Base-by-base conservation (phyloP, 2,329 filamentous ascomycete genomes). In the Aspergillus vadensis region DNA sequence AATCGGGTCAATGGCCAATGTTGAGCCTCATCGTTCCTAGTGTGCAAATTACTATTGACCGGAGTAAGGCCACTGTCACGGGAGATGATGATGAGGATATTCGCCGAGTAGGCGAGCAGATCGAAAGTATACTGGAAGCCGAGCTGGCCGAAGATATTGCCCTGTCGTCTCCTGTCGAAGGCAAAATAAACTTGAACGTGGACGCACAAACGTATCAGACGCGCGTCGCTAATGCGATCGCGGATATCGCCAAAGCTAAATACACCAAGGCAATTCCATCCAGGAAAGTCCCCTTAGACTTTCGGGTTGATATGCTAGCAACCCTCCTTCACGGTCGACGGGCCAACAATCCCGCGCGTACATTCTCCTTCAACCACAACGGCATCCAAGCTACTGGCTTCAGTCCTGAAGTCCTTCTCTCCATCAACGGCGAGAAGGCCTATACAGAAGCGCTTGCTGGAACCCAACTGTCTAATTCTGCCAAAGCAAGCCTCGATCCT, bases 231-330 rank as follows among this genome's bases (percentile, higher is more conserved):
- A 41, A 4, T 4, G 60, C 60, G n/a, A 17, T 55, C 10, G 21
- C 49, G 19, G 62, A 64, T 4, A 65, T 62, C 4, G 19, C 12
- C 0, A 15, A 60, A 12, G 59, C 54, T 4, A 9, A 47, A 52
- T 65, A 65, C 21, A 44, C n/a, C 7, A 67, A 67, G 52, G 61
- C 61, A 5, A 63, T 67, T 21, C 55, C 50, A n/a, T 67, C 63
- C 15, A 48, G 65, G 1, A 56, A 47, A 5, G 52, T 67, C 2
- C 19, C 48, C 12, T 44, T 67, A 12, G 3, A 17, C 9, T 9
- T 36, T 2, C 17, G 52, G 25, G 60, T 64, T 3, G 41, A 67
- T 41, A 65, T 67, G 60, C 58, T 54, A 6, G 61, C 54, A 5
- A 67, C 65, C 9, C 47, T 67, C 8, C 55, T 64, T 3, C 23